Base-by-base conservation (phyloP, 2,329 filamentous ascomycete species). In the Cladorrhinum sp. region DNA sequence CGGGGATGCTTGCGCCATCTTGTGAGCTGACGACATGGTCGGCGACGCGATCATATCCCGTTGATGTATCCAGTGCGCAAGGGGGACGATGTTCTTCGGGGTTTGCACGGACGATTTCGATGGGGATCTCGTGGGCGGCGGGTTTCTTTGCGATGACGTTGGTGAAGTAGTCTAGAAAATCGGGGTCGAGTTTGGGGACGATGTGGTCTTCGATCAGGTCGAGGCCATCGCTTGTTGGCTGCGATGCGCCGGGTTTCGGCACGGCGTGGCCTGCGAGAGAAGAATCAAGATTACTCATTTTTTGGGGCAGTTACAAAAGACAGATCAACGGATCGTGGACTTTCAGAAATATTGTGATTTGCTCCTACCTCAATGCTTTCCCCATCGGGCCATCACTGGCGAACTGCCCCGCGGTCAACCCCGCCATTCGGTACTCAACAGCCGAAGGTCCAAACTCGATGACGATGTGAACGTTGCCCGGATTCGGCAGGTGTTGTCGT, bases 71-170 rank as follows among this genome's bases (percentile, higher is more conserved):
- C 20, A 69, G 51, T 20, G 69, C 64, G 61, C 69, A 72, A 0
- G 69, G 66, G 1, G 66, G 59, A 5, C 66, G 67, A 45, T 67
- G 70, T 10, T 62, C 66, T 12, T 68, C 64, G 1, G 73, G 72
- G 50, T 73, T 54, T 3, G 68, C 67, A 32, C 74, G 71, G 5
- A 73, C 55, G n/a, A 70, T 65, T 25, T 70, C 64, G 57, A 75
- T 70, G n/a, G 68, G 55, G 7, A 68, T 57, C n/a, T 66, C 50
- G 29, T 65, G 63, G 18, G 63, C 53, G 3, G 67, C 65, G 4
- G 62, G 61, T 9, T 64, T 62, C 16, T 63, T 65, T 18, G 66
- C 63, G 51, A 67, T 65, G 23, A 64, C 60, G 29, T 69, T 62
- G 24, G 68, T 59, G 50, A 72, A 67, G 38, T 69, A 68, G 23